A percentile compares a stretch with the other conserved stretches of the same genome.
Conservation (phyloP, 495 filamentous ascomycete genomes). For the Lichenothelia convexa region DNA sequence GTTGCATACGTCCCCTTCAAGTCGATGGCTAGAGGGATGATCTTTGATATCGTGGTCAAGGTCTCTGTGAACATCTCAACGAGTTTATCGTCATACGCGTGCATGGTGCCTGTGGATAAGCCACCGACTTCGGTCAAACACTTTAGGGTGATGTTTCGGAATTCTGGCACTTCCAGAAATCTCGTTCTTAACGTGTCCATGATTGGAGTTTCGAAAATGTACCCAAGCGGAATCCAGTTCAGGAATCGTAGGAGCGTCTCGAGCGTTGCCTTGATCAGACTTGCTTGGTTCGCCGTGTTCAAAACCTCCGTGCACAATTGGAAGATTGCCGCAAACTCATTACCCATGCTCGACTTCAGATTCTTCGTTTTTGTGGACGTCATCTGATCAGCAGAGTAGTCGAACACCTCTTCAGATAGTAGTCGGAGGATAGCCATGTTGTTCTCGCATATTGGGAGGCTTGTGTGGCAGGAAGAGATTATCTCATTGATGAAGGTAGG, state of each 20-base stretch:
- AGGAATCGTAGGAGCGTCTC: conserved; percentile 90
- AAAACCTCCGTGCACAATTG: conserved; percentile 89
- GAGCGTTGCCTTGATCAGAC: conserved; percentile 78
- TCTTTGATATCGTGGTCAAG: conserved; percentile 68
- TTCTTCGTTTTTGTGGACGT: conserved; percentile 90
- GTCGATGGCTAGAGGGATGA: conserved; percentile 76
- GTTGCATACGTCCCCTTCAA: conserved; percentile 73
- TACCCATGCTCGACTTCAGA: conserved; percentile 92
- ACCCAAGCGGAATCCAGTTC: conserved; percentile 97
- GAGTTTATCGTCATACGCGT: conserved; percentile 83
- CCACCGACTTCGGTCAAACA: conserved; percentile 94
- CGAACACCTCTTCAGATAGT: conserved; percentile 94
- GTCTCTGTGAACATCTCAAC: conserved; percentile 96
- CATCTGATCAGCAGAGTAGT: conserved; percentile 97
- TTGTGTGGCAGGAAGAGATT: conserved; percentile 82
- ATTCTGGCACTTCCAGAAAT: conserved; percentile 80
- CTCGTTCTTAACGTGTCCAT: conserved; percentile 84
- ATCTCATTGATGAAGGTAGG: conserved; percentile 99
- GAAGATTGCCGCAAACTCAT: conserved; percentile 94
- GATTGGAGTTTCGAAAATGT: conserved; percentile 93
- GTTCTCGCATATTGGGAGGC: conserved; percentile 94
- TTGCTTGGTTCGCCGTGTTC: conserved; percentile 69
- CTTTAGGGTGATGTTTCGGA: conserved; percentile 90
- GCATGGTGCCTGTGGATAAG: conserved; percentile 57
- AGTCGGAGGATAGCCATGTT: conserved; percentile 97